Base-by-base conservation (phyloP, 805 yeast species). In the Ogataea nonfermentans region DNA sequence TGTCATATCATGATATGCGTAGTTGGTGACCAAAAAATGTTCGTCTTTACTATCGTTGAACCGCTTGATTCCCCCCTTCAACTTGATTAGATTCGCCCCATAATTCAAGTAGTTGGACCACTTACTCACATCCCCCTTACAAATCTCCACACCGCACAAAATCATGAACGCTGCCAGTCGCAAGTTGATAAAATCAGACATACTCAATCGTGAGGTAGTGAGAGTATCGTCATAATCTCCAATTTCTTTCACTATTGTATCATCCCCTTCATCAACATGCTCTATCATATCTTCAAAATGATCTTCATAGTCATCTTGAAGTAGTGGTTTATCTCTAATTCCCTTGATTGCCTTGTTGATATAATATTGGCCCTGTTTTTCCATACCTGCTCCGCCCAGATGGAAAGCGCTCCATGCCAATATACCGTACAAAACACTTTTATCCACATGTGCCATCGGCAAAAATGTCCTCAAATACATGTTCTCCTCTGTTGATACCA, bases 1-100 rank as follows among this genome's bases (percentile, higher is more conserved):
- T 47, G 83, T 67, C 23, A 86, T 72, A 56, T 85, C 95, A 57
- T 85, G 93, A 56, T 85, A 86, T 1, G 88, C 87, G 62, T 82
- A 86, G 59, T 81, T 84, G 7, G 87, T 77, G 14, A 83, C 76
- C 36, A 85, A 66, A 83, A 90, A 85, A 46, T 81, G 78, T 47
- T 79, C 76, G 47, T 78, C 81, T 46, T 75, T 75, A 52, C 74
- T 71, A 22, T 64, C 67, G 49, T 71, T 73, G 59, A 79, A 70
- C 28, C 59, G 62, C 29, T 61, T 56, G 13, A 82, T 60, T 0
- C 91, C 91, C 10, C 90, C 91, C 44, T 78, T 71, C 37, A 67
- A 58, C 40, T 69, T 65, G 26, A 86, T 73, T 19, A 85, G 63
- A 41, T 74, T 73, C 31, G 86, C 80, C 2, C 89, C 88, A 71